Evolutionary conservation across 768 basidiomycete genomes (phyloP), one percentile per base, ranked within the genome.

Genomic region (Suillus luteus): DNA sequence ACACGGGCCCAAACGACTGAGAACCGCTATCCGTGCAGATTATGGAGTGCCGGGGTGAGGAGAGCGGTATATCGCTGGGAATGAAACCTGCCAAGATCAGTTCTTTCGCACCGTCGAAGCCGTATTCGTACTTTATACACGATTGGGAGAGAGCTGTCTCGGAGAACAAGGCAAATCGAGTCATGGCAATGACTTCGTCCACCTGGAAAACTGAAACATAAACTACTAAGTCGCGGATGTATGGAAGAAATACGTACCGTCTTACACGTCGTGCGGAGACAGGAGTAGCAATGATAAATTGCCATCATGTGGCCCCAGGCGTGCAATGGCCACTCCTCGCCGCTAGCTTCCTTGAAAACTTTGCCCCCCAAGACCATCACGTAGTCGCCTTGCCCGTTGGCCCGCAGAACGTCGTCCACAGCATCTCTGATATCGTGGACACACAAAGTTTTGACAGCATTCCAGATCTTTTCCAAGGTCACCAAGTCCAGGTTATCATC

Each of bases 271-370:
- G 60, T 63, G 43, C 76, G 75, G 61, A 78, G 70, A 49, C 76
- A 78, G 4, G 70, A 68, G 55, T 77, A 78, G 58, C 77, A 77
- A 17, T 51, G 59, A 41, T 69, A 66, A 37, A 77, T 60, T 37
- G 71, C 72, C 49, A 67, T 71, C 67, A 77, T 67, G 43, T 77
- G 77, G 8, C 76, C 75, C 77, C 77, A 77, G 8, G 73, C 77
- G 43, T 74, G 76, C 59, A 78, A 69, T 35, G 77, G 74, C 72
- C 72, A 75, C 31, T 65, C 57, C 60, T 66, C 66, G n/a, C 66
- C 66, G 38, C 74, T 72, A 43, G 63, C 12, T 51, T 71, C 60
- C 43, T 76, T 77, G 64, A 74, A 77, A n/a, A 78, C 71, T 52
- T 70, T 74, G 22, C 74, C 76, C 3, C 75, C 76, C 19, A 77